Conservation (phyloP, 1,284 basidiomycete genomes). For the Pseudozyma pruni region DNA sequence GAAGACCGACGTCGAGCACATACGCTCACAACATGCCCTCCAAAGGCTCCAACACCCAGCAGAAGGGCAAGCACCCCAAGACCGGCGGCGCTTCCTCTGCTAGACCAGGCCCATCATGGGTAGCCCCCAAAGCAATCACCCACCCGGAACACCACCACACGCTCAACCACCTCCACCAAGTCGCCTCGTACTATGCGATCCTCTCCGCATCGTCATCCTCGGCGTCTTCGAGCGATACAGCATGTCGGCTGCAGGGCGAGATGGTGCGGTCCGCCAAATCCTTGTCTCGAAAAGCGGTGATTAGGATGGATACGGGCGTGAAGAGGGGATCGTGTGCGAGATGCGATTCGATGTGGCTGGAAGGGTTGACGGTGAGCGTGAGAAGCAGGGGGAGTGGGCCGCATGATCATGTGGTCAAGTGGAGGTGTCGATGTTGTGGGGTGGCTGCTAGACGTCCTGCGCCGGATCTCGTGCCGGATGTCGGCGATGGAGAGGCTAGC, state of each 20-base stretch:
- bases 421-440: slow-evolving; percentile 24
- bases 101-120: slow-evolving; percentile 11
- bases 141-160: slow-evolving; percentile 48
- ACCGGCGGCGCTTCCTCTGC: neutral
- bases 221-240: slow-evolving; percentile 1
- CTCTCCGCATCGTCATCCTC: slow-evolving; percentile 4
- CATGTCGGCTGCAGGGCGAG: slow-evolving; percentile 20
- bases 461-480: slow-evolving; percentile 19
- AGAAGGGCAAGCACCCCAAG: slow-evolving; percentile 21
- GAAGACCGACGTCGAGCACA: neutral
- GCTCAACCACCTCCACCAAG: slow-evolving; percentile 41
- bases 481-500: neutral
- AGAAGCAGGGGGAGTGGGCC: slow-evolving; percentile 26
- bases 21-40: slow-evolving; percentile 7
- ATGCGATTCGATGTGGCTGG: slow-evolving; percentile 24
- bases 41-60: neutral
- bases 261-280: slow-evolving; percentile 22
- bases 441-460: slow-evolving; percentile 19
- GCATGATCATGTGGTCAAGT: slow-evolving; percentile 32
- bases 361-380: slow-evolving; percentile 24
- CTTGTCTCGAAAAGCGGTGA: slow-evolving; percentile 37
- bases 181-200: slow-evolving; percentile 31
- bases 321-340: slow-evolving; percentile 18
- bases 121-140: slow-evolving; percentile 26
- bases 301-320: slow-evolving; percentile 28